Conservation (phyloP, 2,329 filamentous ascomycete species). For the Monilinia fructigena region DNA sequence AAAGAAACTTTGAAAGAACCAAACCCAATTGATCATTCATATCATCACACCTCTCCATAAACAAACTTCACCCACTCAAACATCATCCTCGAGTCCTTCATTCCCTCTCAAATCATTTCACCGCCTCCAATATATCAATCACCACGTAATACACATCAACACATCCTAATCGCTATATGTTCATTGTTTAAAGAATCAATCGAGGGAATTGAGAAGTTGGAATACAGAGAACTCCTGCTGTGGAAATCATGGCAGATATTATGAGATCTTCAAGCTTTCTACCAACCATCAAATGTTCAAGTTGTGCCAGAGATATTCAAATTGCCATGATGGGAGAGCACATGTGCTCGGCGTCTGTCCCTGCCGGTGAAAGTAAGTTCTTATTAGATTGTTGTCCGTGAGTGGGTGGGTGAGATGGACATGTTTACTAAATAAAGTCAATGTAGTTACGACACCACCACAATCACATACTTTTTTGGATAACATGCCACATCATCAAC, state of each 20-base stretch:
- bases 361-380: conserved; percentile 48
- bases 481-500: conserved; percentile 31
- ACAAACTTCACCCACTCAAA: not conserved
- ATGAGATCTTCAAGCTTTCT: conserved; percentile 62
- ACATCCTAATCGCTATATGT: conserved; percentile 9
- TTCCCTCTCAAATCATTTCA: not conserved
- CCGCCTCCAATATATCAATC: not conserved
- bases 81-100: not conserved
- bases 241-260: conserved; percentile 38
- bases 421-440: conserved; percentile 24
- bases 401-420: not conserved
- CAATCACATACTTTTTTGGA: conserved; percentile 34
- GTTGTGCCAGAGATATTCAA: conserved; percentile 73
- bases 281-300: conserved; percentile 85
- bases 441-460: conserved; percentile 37
- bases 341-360: conserved; percentile 55
- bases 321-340: conserved; percentile 87
- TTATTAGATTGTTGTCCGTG: not conserved
- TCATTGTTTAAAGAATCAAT: conserved; percentile 11
- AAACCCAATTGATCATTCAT: too few relatives aligned
- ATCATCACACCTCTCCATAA: not conserved
- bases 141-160: conserved; percentile 5
- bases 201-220: conserved; percentile 8
- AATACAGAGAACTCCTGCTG: not conserved
- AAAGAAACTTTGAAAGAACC: too few relatives aligned